Conservation (phyloP, 2,329 filamentous ascomycete species). For the Triangularia verruculosa region DNA sequence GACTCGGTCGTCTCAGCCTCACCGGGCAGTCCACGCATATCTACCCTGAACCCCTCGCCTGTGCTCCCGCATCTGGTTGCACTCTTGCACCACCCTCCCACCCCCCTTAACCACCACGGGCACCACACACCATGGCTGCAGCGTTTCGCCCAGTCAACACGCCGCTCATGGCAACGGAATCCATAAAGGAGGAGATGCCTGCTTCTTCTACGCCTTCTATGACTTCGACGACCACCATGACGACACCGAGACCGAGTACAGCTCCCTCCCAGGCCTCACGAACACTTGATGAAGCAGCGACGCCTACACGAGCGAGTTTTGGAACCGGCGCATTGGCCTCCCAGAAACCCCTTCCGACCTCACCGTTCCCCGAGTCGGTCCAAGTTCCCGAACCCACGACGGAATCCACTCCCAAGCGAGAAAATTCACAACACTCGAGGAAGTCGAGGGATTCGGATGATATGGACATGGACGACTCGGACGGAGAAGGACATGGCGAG, state of each 20-base stretch:
- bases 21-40: conserved; percentile 29
- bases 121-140: conserved; percentile 45
- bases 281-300: conserved; percentile 48
- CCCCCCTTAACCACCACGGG: conserved; percentile 12
- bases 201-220: conserved; percentile 16
- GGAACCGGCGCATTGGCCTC: conserved; percentile 38
- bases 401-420: conserved; percentile 45
- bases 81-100: conserved; percentile 19
- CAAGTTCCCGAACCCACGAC: conserved; percentile 46
- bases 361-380: conserved; percentile 50
- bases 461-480: conserved; percentile 73
- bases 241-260: conserved; percentile 36
- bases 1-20: conserved; percentile 34
- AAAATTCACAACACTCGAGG: conserved; percentile 59
- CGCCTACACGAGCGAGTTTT: conserved; percentile 62
- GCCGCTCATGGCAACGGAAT: conserved; percentile 42
- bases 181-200: conserved; percentile 47
- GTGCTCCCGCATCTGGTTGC: conserved; percentile 15
- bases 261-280: conserved; percentile 31
- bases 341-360: conserved; percentile 54
- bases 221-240: conserved; percentile 39
- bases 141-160: conserved; percentile 61
- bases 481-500: conserved; percentile 56
- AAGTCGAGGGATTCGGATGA: conserved; percentile 65
- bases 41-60: conserved; percentile 25